Conservation (phyloP, 768 basidiomycete species). For the Collybiopsis confluens region DNA sequence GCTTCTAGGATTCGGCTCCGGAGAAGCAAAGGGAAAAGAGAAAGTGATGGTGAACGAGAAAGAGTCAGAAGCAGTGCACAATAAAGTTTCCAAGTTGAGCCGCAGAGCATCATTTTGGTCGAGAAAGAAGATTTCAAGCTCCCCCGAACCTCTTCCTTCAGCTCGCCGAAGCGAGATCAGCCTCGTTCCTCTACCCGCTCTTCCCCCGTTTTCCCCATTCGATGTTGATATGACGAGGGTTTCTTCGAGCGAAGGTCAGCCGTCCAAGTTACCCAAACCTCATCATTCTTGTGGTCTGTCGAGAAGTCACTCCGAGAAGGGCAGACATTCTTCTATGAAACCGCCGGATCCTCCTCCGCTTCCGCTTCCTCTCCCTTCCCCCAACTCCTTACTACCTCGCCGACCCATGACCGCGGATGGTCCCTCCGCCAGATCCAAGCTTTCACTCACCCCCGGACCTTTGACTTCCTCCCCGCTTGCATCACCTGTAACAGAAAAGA, state of each 20-base stretch:
- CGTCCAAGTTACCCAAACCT: conserved; percentile 10
- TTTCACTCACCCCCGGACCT: not conserved
- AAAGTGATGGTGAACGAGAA: conserved; percentile 38
- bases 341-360: not conserved
- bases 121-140: conserved; percentile 36
- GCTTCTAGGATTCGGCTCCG: conserved; percentile 29
- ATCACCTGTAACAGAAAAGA: conserved; percentile 12
- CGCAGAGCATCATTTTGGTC: conserved; percentile 70
- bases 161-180: conserved; percentile 2
- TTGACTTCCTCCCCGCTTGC: conserved; percentile 7
- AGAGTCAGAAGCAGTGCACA: conserved; percentile 17
- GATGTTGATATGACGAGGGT: conserved; percentile 25
- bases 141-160: conserved; percentile 7
- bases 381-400: not conserved
- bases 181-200: conserved; percentile 31
- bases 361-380: not conserved
- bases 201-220: conserved; percentile 42
- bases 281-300: conserved; percentile 29
- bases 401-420: conserved; percentile 10
- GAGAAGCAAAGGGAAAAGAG: conserved; percentile 44
- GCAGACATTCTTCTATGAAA: not conserved
- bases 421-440: not conserved
- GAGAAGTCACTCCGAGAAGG: conserved; percentile 39
- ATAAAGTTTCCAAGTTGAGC: conserved; percentile 35
- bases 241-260: conserved; percentile 8